Conservation (phyloP, 345 rosid genomes). For the Toxicodendron radicans region DNA sequence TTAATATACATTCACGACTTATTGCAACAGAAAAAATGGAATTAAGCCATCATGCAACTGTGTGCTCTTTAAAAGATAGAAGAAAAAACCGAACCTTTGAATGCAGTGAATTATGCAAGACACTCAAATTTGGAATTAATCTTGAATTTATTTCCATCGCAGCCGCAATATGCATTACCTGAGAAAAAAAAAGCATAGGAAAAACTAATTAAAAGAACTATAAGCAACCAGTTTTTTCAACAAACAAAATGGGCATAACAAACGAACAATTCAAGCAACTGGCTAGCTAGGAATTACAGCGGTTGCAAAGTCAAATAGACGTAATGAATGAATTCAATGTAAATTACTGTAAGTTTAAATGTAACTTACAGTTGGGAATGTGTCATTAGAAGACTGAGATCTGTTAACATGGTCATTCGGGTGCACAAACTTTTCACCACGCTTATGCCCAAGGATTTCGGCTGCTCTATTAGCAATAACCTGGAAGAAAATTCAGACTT, state of each 20-base stretch:
- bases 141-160: conserved; percentile 85
- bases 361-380: conserved; percentile 87
- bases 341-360: neutral
- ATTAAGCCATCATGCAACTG: conserved; percentile 1
- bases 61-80: conserved; percentile 5
- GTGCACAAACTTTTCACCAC: conserved; percentile 87
- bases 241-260: neutral
- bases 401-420: conserved; percentile 98
- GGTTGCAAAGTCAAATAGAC: neutral
- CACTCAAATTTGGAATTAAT: conserved; percentile 71
- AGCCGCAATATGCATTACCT: conserved; percentile 99
- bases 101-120: conserved; percentile 64
- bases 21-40: conserved; percentile 11
- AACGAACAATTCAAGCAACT: neutral
- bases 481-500: conserved; percentile 36
- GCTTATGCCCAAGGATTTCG: conserved; percentile 87
- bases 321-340: conserved; percentile 9
- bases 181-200: conserved; percentile 22
- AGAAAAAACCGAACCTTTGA: conserved; percentile 58
- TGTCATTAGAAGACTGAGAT: conserved; percentile 95
- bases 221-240: conserved; percentile 4
- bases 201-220: conserved; percentile 1
- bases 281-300: conserved; percentile 1
- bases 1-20: neutral
- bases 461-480: conserved; percentile 98